Evolutionary conservation across 192 early-diverging fungal genomes (phyloP).

Genomic region (Rhizophlyctis rosea): DNA sequence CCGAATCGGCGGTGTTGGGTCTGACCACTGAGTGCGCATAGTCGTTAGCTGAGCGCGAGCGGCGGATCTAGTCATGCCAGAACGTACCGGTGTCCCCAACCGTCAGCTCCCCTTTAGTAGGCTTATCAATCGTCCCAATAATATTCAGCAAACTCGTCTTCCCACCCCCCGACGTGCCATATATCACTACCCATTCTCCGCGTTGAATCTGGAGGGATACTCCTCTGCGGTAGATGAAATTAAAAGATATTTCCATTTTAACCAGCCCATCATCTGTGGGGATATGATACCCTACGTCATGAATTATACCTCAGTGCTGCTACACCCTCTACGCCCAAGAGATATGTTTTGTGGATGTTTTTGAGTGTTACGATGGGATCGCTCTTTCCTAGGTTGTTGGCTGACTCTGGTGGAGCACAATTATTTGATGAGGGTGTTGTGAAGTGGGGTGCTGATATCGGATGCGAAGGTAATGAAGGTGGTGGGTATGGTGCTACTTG

Average conservation of each 20-base stretch:
- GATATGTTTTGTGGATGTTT: conserved; percentile 39
- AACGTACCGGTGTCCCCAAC: conserved; percentile 25
- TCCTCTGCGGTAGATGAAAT: conserved; percentile 19
- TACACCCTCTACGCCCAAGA: conserved; percentile 33
- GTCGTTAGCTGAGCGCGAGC: no score
- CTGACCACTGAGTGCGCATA: conserved; percentile 34
- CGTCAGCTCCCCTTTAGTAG: conserved; percentile 32
- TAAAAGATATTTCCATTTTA: no score
- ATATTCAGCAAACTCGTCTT: conserved; percentile 33
- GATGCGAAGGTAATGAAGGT: no score
- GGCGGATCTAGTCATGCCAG: no score
- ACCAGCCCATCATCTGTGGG: no score
- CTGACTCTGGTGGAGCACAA: no score
- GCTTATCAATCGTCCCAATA: conserved; percentile 38
- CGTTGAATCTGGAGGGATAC: conserved; percentile 22
- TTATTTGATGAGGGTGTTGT: no score
- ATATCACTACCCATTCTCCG: conserved; percentile 34
- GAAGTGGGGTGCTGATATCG: no score
- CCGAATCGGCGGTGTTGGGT: conserved; percentile 25
- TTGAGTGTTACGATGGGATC: conserved; percentile 26
- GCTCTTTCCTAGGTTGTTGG: no score
- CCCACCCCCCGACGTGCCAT: conserved; percentile 35
- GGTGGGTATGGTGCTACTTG: no score
- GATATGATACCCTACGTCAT: no score
- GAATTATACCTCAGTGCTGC: conserved; percentile 30